Evolutionary conservation across 345 rosid genomes (phyloP).

Genomic region (Cochlearia excelsa): DNA sequence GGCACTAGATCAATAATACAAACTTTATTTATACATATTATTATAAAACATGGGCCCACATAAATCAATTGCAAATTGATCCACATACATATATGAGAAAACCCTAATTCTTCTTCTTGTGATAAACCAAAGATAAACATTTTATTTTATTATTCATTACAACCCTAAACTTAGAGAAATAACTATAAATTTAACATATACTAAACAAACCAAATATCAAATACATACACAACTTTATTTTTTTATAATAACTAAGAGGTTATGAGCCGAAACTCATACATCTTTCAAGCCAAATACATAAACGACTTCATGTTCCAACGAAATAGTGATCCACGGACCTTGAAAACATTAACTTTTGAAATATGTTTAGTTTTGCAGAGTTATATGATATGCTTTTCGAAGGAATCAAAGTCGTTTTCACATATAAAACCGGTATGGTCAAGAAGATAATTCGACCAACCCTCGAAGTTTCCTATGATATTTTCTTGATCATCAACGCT

Average conservation of each 20-base stretch:
- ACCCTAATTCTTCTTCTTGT: too few species aligned
- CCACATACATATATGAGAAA: not conserved
- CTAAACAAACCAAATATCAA: too few species aligned
- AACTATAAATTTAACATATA: too few species aligned
- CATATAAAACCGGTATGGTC: constrained; percentile 20
- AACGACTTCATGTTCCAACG: too few species aligned
- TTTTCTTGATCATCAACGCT: constrained; percentile 37
- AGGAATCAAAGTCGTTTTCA: constrained; percentile 30
- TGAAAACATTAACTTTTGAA: not conserved
- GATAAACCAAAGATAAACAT: too few species aligned
- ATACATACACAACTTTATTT: too few species aligned
- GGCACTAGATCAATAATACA: not conserved
- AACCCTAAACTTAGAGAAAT: too few species aligned
- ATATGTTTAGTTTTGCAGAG: constrained; percentile 12
- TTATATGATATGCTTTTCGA: constrained; percentile 20
- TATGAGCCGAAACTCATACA: too few species aligned
- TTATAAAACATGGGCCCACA: not conserved
- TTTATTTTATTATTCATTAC: too few species aligned
- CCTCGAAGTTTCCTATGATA: constrained; percentile 19
- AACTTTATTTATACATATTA: not conserved
- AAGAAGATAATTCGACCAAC: constrained; percentile 34
- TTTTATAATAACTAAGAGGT: too few species aligned
- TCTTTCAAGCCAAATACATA: too few species aligned
- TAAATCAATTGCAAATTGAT: constrained; percentile 28
- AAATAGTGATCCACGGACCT: too few species aligned